Percentiles rank a stretch among this genome's conserved stretches.
phyloP scores from a whole-genome alignment of 495 filamentous ascomycete genomes.

The Daldinia loculata region DNA sequence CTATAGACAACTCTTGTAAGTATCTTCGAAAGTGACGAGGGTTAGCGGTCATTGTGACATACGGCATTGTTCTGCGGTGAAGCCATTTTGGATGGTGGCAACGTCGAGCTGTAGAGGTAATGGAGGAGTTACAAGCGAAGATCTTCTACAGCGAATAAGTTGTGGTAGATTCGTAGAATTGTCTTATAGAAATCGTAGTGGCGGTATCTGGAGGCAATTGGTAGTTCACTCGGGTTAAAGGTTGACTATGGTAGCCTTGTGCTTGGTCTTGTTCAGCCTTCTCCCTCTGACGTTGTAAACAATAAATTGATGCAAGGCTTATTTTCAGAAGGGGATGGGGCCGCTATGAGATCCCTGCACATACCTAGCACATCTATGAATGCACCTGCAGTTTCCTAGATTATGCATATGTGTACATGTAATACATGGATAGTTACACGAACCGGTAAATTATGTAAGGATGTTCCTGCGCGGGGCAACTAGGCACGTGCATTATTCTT shows the following conservation, averaged over 20 bases:
- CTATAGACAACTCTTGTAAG: slow-evolving; percentile 53
- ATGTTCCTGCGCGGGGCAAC: slow-evolving; percentile 31
- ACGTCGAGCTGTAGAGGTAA: not conserved
- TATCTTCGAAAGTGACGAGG: not conserved
- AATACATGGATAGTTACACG: not conserved
- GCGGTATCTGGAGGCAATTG: slow-evolving; percentile 2
- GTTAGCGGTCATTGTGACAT: slow-evolving; percentile 15
- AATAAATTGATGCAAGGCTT: slow-evolving; percentile 22
- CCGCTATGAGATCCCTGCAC: slow-evolving; percentile 26
- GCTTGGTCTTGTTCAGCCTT: slow-evolving; percentile 36
- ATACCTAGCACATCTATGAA: not conserved
- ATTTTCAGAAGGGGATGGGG: slow-evolving; percentile 15
- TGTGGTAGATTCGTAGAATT: not conserved
- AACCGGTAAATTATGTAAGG: not conserved
- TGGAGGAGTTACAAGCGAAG: not conserved
- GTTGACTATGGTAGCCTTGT: slow-evolving; percentile 24
- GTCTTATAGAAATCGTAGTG: slow-evolving; percentile 1
- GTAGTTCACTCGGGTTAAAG: slow-evolving; percentile 1
- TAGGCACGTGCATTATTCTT: slow-evolving; percentile 36
- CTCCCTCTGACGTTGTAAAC: slow-evolving; percentile 38
- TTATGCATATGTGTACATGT: not conserved
- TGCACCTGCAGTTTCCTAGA: not conserved
- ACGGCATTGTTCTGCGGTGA: slow-evolving; percentile 44
- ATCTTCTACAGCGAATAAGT: not conserved
- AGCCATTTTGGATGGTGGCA: slow-evolving; percentile 42